Evolutionary conservation across 2,329 filamentous ascomycete genomes (phyloP), one percentile per base, ranked within the genome.

Genomic region (Talaromyces sp.): DNA sequence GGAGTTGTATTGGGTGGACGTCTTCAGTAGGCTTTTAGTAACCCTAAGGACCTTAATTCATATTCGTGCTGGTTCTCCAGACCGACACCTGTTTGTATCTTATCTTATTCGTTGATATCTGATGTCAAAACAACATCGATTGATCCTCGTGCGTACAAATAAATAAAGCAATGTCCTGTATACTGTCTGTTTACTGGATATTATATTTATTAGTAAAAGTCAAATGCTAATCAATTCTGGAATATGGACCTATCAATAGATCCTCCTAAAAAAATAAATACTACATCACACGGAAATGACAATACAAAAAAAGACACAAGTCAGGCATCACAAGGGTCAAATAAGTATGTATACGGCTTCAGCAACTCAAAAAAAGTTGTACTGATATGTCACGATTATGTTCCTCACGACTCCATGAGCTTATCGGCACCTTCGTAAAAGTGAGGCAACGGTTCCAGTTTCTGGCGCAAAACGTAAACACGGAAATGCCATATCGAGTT

Each of bases 1-100:
- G 93, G 91, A 0, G 83, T 90, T 65, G 83, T 88, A 9, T 78
- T 99, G 52, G 87, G 86, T 12, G 81, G 63, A 71, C 92, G 52
- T 48, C 24, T 58, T 24, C 55, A 63, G 19, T 62, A 35, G 55
- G 19, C 27, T 27, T 29, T 52, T 29, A 46, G 21, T 19, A 4
- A 46, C 8, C n/a, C n/a, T 19, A 46, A 46, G 10, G 9, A 7
- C 35, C 35, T 38, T 38, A 1, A 38, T 8, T 38, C 35, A 38
- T 38, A 5, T 38, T 17, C 35, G n/a, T 38, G 35, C 6, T 38
- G 35, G 17, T 14, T n/a, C 35, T 38, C 17, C 14, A 14, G 17
- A n/a, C 12, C 17, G 14, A 17, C 35, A 38, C 14, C 32, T 35
- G 12, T 35, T 12, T 35, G 32, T 35, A 14, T 14, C 32, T 12